Base-by-base conservation (phyloP, 2,329 filamentous ascomycete species). In the Podosphaera xanthii region DNA sequence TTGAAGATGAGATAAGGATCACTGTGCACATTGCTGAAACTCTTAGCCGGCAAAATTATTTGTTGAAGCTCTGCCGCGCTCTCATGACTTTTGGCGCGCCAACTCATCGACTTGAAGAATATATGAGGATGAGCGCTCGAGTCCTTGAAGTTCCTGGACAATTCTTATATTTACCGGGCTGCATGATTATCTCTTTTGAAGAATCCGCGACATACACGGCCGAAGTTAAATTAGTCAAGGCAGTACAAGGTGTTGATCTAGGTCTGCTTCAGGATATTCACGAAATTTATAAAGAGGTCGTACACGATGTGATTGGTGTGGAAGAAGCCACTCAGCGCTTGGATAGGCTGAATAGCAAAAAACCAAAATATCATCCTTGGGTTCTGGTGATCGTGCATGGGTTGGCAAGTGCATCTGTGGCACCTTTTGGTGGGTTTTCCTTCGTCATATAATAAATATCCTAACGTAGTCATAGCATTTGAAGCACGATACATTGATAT, bases 171-270 rank as follows among this genome's bases (percentile, higher is more conserved):
- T 80, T 95, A 36, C 89, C 90, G 0, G 87, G 87, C 0, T 94
- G 87, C 67, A 96, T 96, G 90, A 86, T 96, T 60, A 85, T 95
- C 67, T 91, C 87, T 3, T 95, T 96, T 67, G 89, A 86, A 66
- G 86, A 91, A 70, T 71, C 73, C 4, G 72, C 73, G 0, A 87
- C 84, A 0, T 84, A 89, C 66, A 89, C 86, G 0, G 84, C 84
- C n/a, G 84, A 88, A 67, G 84, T 89, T 62, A 86, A 87, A 71
- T 76, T 89, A 38, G 81, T 89, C 5, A 78, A 82, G 48, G 77
- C 80, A 0, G 71, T 72, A 0, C 84, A 87, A 65, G 84, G 84
- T 1, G 76, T 90, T 8, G 81, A 90, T 67, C 74, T 90, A 0
- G 85, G 84, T 35, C 84, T 83, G 65, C 76, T 90, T 10, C 77